Conservation (phyloP, 306 rosid genomes). For the Acacia acuminata region DNA sequence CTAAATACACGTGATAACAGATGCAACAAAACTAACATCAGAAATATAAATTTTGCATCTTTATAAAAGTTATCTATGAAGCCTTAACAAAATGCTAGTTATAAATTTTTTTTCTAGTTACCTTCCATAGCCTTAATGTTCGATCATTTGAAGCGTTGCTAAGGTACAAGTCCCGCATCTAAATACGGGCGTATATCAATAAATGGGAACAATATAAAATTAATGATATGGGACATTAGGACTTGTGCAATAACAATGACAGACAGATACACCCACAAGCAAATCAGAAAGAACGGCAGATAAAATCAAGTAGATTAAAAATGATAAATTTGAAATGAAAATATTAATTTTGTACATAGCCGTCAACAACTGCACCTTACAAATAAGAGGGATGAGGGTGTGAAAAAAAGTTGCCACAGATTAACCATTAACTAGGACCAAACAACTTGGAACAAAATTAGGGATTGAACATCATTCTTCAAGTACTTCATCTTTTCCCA, state of each 20-base stretch:
- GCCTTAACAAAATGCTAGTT: neutral
- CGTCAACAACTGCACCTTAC: too few species aligned
- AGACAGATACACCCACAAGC: neutral
- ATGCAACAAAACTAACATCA: conserved; percentile 26
- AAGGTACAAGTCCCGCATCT: conserved; percentile 55
- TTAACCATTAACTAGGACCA: too few species aligned
- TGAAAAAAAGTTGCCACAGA: too few species aligned
- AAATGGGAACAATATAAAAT: neutral
- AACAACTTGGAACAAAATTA: too few species aligned
- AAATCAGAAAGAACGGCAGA: neutral
- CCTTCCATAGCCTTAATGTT: conserved; percentile 93
- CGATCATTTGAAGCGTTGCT: conserved; percentile 92
- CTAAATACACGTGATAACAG: conserved; percentile 41
- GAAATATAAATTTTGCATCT: conserved; percentile 1
- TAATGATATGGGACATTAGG: neutral
- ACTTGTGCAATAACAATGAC: neutral
- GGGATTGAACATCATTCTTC: neutral
- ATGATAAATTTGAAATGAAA: too few species aligned
- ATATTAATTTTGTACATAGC: too few species aligned
- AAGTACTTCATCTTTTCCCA: neutral
- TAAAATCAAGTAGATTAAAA: too few species aligned
- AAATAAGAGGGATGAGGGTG: too few species aligned
- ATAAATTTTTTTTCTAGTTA: conserved; percentile 32
- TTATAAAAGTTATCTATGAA: conserved; percentile 8
- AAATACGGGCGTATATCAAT: conserved; percentile 29